Evolutionary conservation across 345 rosid species (phyloP).

Genomic region (Citropsis articulata): DNA sequence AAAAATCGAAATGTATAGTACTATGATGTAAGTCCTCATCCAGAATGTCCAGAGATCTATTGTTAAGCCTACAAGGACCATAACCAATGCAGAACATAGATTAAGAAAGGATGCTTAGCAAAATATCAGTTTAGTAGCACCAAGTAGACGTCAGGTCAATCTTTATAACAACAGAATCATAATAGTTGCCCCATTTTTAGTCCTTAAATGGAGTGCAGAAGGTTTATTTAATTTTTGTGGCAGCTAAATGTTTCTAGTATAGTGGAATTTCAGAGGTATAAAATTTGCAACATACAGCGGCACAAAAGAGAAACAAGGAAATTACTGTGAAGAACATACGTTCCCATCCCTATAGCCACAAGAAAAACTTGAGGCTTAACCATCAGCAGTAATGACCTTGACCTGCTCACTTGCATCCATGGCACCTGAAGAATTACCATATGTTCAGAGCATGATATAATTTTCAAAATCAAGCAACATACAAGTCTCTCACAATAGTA

Average conservation of each 20-base stretch:
- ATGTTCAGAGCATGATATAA: slow-evolving; percentile 8
- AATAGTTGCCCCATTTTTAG: background rate
- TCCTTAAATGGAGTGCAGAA: background rate
- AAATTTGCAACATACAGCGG: background rate
- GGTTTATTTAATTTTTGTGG: background rate
- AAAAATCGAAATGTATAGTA: background rate
- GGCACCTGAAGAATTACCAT: slow-evolving; percentile 63
- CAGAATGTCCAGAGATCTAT: background rate
- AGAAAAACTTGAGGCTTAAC: slow-evolving; percentile 73
- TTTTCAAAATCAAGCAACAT: background rate
- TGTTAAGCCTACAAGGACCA: background rate
- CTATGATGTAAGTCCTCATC: background rate
- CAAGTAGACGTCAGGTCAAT: background rate
- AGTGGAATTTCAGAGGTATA: background rate
- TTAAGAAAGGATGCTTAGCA: background rate
- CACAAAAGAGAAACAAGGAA: background rate
- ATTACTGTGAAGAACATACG: background rate
- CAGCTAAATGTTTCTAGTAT: background rate
- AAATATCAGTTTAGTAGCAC: background rate
- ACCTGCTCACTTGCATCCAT: slow-evolving; percentile 95
- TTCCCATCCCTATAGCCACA: slow-evolving; percentile 74
- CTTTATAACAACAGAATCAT: background rate
- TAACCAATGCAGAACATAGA: background rate
- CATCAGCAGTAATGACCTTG: slow-evolving; percentile 71
- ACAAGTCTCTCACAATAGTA: background rate